Base-by-base conservation (phyloP, 192 early-diverging fungal species). In the Coemansia aciculifera region DNA sequence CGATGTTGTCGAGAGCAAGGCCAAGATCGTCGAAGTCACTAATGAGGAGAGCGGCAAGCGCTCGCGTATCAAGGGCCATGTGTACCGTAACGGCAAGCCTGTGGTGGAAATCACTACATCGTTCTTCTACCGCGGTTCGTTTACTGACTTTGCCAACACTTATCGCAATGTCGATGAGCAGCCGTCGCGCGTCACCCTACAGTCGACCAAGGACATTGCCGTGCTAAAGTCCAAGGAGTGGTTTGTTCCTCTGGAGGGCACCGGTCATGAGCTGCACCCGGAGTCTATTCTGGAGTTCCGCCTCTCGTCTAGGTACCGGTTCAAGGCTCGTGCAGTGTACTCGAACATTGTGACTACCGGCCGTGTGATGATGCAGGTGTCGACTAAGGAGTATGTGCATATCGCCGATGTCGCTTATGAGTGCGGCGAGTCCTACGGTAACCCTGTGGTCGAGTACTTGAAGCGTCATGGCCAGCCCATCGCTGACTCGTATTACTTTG, bases 91-190 rank as follows among this genome's bases (percentile, higher is more conserved):
- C 9, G 85, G 86, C 71, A 86, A 89, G 75, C 88, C 91, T 17
- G 83, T 96, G 27, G 86, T 96, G 71, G 94, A 96, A 84, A 89
- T 98, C 46, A 91, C 91, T 40, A 89, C 86, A 52, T 89, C 89
- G 63, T 98, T 98, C 88, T 88, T 98, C 84, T 95, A 94, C 87
- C 91, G 96, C 74, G 96, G 96, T 38, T 75, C 76, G 44, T 98
- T 95, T 64, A 84, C 83, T 40, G 96, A 98, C 75, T 96, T 89
- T 80, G 87, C 93, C 27, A 90, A 93, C 84, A 91, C 92, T 12
- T 98, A 95, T 86, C 89, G 90, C 71, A 87, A 89, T 62, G 89
- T 90, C 46, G 87, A 87, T 19, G 96, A 98, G 78, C 88, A 91
- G 59, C 90, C 94, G 19, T 85, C 92, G 70, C 83, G 79, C 24